A percentile compares a stretch with the other conserved stretches of the same genome.
Conservation (phyloP, 2,329 filamentous ascomycete genomes). For the Massarina eburnea region DNA sequence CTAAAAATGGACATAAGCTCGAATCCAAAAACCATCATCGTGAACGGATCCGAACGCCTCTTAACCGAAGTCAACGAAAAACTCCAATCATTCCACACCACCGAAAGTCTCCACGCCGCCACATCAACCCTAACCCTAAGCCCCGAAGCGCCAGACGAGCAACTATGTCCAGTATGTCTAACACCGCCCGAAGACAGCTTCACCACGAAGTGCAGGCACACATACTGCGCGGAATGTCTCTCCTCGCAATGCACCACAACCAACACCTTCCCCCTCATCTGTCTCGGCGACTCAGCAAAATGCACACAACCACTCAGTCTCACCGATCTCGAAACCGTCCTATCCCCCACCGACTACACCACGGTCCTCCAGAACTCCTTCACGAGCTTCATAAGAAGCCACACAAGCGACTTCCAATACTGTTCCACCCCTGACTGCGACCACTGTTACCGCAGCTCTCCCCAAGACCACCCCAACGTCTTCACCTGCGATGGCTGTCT, state of each 20-base stretch:
- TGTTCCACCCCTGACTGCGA: slow-evolving; percentile 51
- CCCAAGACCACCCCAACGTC: slow-evolving; percentile 3
- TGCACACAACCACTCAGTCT: slow-evolving; percentile 7
- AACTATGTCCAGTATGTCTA: slow-evolving; percentile 12
- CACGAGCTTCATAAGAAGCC: slow-evolving; percentile 8
- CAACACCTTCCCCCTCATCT: slow-evolving; percentile 7
- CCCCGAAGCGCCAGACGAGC: neutral
- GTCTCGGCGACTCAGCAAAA: slow-evolving; percentile 9
- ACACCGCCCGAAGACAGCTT: slow-evolving; percentile 10
- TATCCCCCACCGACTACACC: slow-evolving; percentile 12
- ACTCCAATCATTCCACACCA: neutral
- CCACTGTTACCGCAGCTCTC: slow-evolving; percentile 43
- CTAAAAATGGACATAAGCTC: slow-evolving; percentile 16
- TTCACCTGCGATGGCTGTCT: slow-evolving; percentile 44
- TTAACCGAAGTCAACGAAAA: slow-evolving; percentile 4
- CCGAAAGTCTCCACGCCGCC: no score
- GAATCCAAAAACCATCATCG: slow-evolving; percentile 18
- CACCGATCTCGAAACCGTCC: slow-evolving; percentile 3
- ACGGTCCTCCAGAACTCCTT: slow-evolving; percentile 10
- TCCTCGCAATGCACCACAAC: slow-evolving; percentile 9
- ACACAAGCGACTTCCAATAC: slow-evolving; percentile 30
- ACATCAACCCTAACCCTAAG: slow-evolving; percentile 2
- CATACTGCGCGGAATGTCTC: slow-evolving; percentile 12
- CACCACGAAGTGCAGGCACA: slow-evolving; percentile 7
- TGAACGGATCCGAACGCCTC: slow-evolving; percentile 12